These are phyloP conservation scores for Penicillium sp. DNA, from an alignment of 2,329 filamentous ascomycete species.

Conservation along the genomic window DNA sequence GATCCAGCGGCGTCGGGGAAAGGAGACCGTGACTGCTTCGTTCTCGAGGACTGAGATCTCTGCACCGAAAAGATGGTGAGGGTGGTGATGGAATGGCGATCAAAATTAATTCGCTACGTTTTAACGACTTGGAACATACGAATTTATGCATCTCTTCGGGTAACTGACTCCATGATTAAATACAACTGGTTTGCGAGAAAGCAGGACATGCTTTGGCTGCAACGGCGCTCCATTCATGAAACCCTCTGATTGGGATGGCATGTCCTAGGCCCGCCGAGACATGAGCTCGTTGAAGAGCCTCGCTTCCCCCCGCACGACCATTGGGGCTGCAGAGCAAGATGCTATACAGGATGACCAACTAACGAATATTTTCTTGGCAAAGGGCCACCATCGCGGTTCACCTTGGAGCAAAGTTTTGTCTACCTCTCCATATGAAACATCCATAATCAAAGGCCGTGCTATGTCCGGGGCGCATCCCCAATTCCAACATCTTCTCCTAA, in stretches of 20 bases:
- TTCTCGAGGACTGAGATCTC: conserved; percentile 51
- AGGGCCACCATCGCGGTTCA: too few relatives aligned
- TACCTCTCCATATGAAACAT: too few relatives aligned
- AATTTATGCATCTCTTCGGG: neutral
- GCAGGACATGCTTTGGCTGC: neutral
- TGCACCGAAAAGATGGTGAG: conserved; percentile 49
- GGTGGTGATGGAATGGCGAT: neutral
- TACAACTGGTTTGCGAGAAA: neutral
- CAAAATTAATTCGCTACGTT: neutral
- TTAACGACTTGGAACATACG: neutral
- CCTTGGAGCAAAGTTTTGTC: too few relatives aligned
- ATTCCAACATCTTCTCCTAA: neutral
- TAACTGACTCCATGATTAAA: neutral
- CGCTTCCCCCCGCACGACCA: too few relatives aligned
- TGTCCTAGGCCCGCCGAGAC: neutral
- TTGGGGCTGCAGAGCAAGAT: neutral
- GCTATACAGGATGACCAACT: neutral
- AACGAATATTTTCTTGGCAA: neutral
- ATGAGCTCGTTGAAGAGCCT: neutral
- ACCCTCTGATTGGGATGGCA: neutral
- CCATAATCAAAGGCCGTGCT: too few relatives aligned
- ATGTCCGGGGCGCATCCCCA: too few relatives aligned
- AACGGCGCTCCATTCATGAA: neutral
- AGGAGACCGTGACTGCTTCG: conserved; percentile 49
- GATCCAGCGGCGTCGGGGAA: conserved; percentile 56